These are phyloP conservation scores for Areca catechu DNA, from an alignment of 176 grass and related monocot species.

Conservation along the genomic window DNA sequence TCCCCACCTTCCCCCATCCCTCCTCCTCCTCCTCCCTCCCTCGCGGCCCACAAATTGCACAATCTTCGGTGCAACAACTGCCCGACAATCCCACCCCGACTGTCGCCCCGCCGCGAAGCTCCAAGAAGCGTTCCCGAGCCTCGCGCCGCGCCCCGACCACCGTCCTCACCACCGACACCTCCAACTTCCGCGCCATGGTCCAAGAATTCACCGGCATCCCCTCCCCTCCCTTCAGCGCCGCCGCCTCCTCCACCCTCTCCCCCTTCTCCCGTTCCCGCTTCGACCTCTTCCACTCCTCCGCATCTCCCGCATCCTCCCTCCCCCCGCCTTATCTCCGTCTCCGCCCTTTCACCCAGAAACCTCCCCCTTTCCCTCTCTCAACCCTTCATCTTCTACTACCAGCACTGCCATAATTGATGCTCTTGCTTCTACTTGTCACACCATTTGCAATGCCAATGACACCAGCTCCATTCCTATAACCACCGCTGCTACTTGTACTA, in stretches of 20 bases:
- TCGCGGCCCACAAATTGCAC: too few species aligned
- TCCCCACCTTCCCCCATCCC: too few species aligned
- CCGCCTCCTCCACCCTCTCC: background rate
- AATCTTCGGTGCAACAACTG: background rate
- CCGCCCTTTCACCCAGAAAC: too few species aligned
- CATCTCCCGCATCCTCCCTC: background rate
- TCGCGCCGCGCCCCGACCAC: constrained; percentile 7
- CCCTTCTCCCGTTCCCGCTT: background rate
- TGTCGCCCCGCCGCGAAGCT: background rate
- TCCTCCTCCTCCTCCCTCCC: too few species aligned
- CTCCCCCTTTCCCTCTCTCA: background rate
- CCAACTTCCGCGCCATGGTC: constrained; percentile 16
- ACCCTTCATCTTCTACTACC: background rate
- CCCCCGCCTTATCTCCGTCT: background rate
- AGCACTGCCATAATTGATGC: background rate
- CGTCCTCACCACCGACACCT: constrained; percentile 11
- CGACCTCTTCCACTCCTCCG: background rate
- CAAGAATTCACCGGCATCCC: constrained; percentile 17
- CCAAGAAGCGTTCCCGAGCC: constrained; percentile 9
- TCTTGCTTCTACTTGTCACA: background rate
- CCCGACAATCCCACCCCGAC: background rate
- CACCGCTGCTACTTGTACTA: background rate
- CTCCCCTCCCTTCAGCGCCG: background rate
- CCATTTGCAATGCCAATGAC: background rate
- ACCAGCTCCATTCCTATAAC: background rate